Percentiles rank a stretch among this genome's conserved stretches.
Evolutionary conservation across 1,284 basidiomycete genomes (phyloP).

Genomic region (Heterobasidion annosum): DNA sequence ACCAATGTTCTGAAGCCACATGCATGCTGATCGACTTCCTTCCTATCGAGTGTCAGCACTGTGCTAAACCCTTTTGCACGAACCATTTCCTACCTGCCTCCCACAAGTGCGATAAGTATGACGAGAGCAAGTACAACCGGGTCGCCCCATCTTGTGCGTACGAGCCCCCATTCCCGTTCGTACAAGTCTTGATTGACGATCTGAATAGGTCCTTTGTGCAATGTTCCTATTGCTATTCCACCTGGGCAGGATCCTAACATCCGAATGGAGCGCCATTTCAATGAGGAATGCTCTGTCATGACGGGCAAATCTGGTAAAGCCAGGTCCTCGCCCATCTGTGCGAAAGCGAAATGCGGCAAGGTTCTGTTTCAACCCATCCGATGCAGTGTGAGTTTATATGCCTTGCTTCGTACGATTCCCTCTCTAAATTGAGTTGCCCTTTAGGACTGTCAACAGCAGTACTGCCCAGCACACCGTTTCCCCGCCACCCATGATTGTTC

Average conservation of each 20-base stretch:
- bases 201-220: constrained; percentile 58
- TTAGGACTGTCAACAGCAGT: constrained; percentile 61
- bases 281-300: constrained; percentile 54
- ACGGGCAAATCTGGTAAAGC: constrained; percentile 42
- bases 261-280: constrained; percentile 66
- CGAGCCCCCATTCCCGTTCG: constrained; percentile 14
- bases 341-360: constrained; percentile 56
- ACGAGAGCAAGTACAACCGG: constrained; percentile 58
- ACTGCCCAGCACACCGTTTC: constrained; percentile 68
- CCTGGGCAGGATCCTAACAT: constrained; percentile 69
- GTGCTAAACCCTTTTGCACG: constrained; percentile 54
- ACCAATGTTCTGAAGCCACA: constrained; percentile 53
- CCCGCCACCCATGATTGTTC: constrained; percentile 55
- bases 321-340: constrained; percentile 51
- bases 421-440: neutral
- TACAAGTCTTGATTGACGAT: neutral
- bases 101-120: constrained; percentile 62
- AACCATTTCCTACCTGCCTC: constrained; percentile 63
- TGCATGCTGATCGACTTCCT: constrained; percentile 72
- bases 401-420: neutral
- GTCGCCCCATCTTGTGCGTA: constrained; percentile 63
- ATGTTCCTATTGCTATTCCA: constrained; percentile 58
- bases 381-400: constrained; percentile 47
- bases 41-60: constrained; percentile 77
- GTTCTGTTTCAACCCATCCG: constrained; percentile 62